Base-by-base conservation (phyloP, 768 basidiomycete species). In the Suillus bovinus region DNA sequence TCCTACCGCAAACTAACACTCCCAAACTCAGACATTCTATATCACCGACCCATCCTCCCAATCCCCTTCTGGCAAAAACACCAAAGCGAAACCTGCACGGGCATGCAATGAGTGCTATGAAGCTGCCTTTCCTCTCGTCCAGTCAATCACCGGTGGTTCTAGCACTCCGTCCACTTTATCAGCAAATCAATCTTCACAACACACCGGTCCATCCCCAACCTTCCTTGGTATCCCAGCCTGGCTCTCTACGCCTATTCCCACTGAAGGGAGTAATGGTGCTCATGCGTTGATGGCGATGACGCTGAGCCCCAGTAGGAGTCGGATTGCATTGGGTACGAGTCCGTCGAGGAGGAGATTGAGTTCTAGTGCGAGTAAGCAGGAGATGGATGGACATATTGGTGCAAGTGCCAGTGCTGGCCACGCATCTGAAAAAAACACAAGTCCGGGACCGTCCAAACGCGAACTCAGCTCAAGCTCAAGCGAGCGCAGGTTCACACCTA, bases 41-140 rank as follows among this genome's bases (percentile, higher is more conserved):
- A 89, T 96, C 58, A 72, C 88, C 2, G 90, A 91, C 63, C 61
- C 72, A 31, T 65, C 64, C 20, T 33, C 31, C 29, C 50, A 33
- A 73, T 66, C 29, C 5, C 42, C 62, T 64, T 78, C 4, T 77
- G 74, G 42, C 64, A 79, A 11, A 81, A 84, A 60, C 76, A 80
- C 22, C 71, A 77, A 41, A 69, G 75, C 71, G 78, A 85, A 89
- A 69, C 80, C 90, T 42, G 89, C 91, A 2, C 83, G 94, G 4
- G 88, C 93, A 8, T 96, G 94, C 72, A 87, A 92, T 60, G 83
- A 88, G 2, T 96, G 94, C 74, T 96, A 89, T 68, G 90, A 93
- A 64, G 84, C 88, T 14, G 89, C 95, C 20, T 96, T 96, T 67
- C 93, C 93, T 0, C 61, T 90, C 36, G 46, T 69, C 22, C 1